Conservation (phyloP, 2,329 filamentous ascomycete species). For the Penicillium sclerotiorum region DNA sequence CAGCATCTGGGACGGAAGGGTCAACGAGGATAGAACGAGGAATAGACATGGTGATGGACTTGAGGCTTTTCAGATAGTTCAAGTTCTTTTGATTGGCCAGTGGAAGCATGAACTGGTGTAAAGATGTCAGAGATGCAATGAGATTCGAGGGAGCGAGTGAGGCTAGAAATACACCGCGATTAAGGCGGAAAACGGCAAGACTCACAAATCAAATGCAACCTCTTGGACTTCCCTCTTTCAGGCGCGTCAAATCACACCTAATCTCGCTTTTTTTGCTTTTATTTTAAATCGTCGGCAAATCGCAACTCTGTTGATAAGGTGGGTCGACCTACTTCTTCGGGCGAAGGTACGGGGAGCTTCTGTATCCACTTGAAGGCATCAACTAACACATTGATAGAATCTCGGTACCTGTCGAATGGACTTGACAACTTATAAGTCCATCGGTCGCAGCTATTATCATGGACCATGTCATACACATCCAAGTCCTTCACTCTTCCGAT, state of each 20-base stretch:
- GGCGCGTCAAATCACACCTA: background rate
- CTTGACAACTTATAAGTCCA: too few species aligned
- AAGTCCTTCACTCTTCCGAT: background rate
- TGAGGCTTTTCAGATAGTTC: too few species aligned
- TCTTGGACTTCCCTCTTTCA: conserved; percentile 20
- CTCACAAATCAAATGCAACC: conserved; percentile 12
- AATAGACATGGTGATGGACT: conserved; percentile 25
- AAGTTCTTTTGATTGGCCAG: too few species aligned
- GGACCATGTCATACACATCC: too few species aligned
- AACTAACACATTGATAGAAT: too few species aligned
- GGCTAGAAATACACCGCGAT: background rate
- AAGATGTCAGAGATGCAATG: background rate
- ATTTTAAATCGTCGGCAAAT: background rate
- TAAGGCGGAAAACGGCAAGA: background rate
- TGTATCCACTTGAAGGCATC: background rate
- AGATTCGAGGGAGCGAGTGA: background rate
- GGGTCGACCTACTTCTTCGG: conserved; percentile 16
- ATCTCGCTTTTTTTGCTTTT: background rate
- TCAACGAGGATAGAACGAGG: conserved; percentile 23
- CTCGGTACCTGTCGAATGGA: too few species aligned
- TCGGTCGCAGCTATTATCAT: too few species aligned
- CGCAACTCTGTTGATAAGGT: conserved; percentile 9
- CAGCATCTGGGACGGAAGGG: conserved; percentile 15
- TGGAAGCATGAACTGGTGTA: too few species aligned
- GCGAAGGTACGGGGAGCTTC: conserved; percentile 1